Conservation (phyloP, 2,329 filamentous ascomycete genomes). For the Xylariaceae sp. region DNA sequence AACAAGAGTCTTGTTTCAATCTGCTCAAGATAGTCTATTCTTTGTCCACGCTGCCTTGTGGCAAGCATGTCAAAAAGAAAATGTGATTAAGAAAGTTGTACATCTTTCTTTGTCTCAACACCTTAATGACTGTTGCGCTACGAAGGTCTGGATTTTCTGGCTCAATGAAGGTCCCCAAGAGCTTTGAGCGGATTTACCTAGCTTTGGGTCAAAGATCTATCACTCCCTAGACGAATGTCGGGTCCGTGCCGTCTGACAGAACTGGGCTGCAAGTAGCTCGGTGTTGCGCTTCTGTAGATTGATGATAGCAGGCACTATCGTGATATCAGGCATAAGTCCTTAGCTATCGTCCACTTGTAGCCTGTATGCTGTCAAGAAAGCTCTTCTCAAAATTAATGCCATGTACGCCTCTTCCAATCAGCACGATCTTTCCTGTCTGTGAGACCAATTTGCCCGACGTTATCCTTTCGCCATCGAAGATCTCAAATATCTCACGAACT, state of each 20-base stretch:
- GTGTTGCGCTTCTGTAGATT: not conserved
- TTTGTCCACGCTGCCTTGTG: not conserved
- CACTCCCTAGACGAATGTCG: too few species aligned
- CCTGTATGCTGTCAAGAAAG: constrained; percentile 18
- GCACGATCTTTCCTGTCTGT: constrained; percentile 55
- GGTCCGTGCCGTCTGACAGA: too few species aligned
- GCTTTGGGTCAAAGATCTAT: too few species aligned
- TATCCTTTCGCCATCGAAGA: constrained; percentile 58
- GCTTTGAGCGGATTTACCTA: too few species aligned
- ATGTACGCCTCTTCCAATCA: constrained; percentile 59
- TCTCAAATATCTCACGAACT: constrained; percentile 90
- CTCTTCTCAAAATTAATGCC: constrained; percentile 51
- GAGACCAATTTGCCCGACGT: constrained; percentile 19
- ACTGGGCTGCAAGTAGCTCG: too few species aligned
- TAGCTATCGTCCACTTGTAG: not conserved
- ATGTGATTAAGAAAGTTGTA: not conserved
- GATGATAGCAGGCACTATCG: not conserved
- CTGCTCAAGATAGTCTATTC: not conserved
- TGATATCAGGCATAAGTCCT: not conserved
- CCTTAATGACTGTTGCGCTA: too few species aligned
- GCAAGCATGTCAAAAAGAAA: not conserved
- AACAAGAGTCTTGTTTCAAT: not conserved
- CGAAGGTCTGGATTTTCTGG: too few species aligned
- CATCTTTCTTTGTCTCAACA: not conserved
- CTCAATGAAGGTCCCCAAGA: too few species aligned